Conservation (phyloP, 352 stramenopile species). For the Phytopythium vexans region DNA sequence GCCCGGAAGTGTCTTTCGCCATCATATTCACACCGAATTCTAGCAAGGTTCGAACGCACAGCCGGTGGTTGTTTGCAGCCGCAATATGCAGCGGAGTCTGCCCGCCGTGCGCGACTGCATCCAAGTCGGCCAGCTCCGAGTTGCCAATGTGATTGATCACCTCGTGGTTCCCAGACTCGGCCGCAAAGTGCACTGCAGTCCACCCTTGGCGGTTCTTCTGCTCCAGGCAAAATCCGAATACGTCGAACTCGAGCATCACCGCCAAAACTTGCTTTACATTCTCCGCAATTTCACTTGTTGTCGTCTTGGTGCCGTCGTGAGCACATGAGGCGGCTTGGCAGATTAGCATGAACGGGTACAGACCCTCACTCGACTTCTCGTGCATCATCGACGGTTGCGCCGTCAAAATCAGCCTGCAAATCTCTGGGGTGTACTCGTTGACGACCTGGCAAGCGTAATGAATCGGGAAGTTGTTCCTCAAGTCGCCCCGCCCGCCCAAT, state of each 20-base stretch:
- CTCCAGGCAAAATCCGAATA: constrained; percentile 52
- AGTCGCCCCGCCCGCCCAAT: constrained; percentile 41
- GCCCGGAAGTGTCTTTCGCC: constrained; percentile 37
- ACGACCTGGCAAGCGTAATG: constrained; percentile 61
- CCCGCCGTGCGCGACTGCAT: constrained; percentile 30
- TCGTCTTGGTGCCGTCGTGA: background rate
- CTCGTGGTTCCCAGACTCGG: constrained; percentile 44
- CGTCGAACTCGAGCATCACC: constrained; percentile 55
- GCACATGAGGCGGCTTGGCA: constrained; percentile 23
- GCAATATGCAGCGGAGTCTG: constrained; percentile 67
- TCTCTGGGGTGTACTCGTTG: constrained; percentile 40
- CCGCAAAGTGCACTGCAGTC: constrained; percentile 50
- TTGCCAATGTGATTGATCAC: constrained; percentile 35
- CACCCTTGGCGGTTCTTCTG: constrained; percentile 37
- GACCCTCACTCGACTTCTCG: constrained; percentile 30
- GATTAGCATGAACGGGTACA: constrained; percentile 50
- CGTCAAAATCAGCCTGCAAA: constrained; percentile 43
- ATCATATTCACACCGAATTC: constrained; percentile 29
- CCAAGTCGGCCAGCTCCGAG: constrained; percentile 26
- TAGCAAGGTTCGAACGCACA: constrained; percentile 41
- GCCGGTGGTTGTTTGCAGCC: constrained; percentile 21
- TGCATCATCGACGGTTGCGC: constrained; percentile 28
- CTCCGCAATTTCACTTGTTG: constrained; percentile 11
- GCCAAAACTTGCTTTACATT: constrained; percentile 32
- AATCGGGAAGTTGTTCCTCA: constrained; percentile 44